These are phyloP conservation scores for Cystofilobasidium capitatum DNA, from an alignment of 768 basidiomycete species.

Conservation along the genomic window DNA sequence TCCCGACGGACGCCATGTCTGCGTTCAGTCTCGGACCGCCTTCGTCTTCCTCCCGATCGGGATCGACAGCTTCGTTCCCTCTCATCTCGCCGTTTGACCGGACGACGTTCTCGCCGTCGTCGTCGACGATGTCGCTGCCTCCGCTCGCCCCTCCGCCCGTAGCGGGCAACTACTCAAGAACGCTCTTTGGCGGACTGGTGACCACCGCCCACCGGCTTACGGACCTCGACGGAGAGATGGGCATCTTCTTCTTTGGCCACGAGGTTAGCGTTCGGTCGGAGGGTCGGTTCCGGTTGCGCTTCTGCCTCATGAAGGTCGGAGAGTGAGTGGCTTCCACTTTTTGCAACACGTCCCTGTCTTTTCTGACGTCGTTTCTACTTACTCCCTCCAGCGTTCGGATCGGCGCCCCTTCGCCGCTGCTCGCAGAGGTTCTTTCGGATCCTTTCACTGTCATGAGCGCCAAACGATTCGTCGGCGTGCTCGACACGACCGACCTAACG, in stretches of 20 bases:
- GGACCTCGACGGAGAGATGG: slow-evolving; percentile 74
- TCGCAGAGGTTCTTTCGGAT: slow-evolving; percentile 12
- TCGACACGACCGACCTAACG: not conserved
- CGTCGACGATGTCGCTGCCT: slow-evolving; percentile 46
- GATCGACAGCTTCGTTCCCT: not conserved
- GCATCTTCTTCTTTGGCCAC: slow-evolving; percentile 91
- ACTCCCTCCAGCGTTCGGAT: not conserved
- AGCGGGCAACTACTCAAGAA: slow-evolving; percentile 58
- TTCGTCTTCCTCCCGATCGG: not conserved
- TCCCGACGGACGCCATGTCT: slow-evolving; percentile 14
- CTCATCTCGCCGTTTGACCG: not conserved
- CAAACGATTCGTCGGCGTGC: slow-evolving; percentile 1
- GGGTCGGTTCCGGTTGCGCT: slow-evolving; percentile 74
- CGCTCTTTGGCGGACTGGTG: slow-evolving; percentile 78
- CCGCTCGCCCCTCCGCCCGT: slow-evolving; percentile 38
- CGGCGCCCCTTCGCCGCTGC: slow-evolving; percentile 1
- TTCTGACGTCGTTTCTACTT: not conserved
- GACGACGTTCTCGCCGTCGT: slow-evolving; percentile 44
- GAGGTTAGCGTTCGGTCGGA: slow-evolving; percentile 89
- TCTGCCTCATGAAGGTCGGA: slow-evolving; percentile 82
- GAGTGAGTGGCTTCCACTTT: slow-evolving; percentile 53
- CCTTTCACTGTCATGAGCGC: slow-evolving; percentile 9
- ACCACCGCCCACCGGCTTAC: slow-evolving; percentile 73
- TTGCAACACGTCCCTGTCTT: not conserved
- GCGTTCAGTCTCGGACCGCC: slow-evolving; percentile 6